Evolutionary conservation across 73 alveolate genomes (phyloP).

Genomic region (Paramecium octaurelia): DNA sequence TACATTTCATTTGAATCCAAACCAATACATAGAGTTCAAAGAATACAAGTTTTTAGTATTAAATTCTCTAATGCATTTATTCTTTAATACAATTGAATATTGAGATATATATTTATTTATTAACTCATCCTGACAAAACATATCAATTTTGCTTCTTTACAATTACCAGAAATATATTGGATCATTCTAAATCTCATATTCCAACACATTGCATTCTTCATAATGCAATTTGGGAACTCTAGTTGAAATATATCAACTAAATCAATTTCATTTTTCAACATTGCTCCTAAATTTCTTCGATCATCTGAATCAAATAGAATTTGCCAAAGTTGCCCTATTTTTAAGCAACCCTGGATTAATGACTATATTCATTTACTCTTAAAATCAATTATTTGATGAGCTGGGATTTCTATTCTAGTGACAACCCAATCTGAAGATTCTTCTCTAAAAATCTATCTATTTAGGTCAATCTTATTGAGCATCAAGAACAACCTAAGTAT

Average conservation of each 20-base stretch:
- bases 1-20: constrained; percentile 50
- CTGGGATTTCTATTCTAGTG: constrained; percentile 19
- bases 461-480: constrained; percentile 87
- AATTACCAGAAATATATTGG: constrained; percentile 82
- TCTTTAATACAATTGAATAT: constrained; percentile 71
- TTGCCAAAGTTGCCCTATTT: constrained; percentile 49
- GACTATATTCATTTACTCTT: constrained; percentile 68
- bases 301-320: constrained; percentile 80
- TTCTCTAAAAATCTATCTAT: constrained; percentile 74
- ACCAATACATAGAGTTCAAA: constrained; percentile 73
- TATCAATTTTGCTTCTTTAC: constrained; percentile 61
- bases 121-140: constrained; percentile 72
- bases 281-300: constrained; percentile 66
- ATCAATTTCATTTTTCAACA: constrained; percentile 75
- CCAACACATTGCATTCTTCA: constrained; percentile 75
- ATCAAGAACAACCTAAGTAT: constrained; percentile 83
- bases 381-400: constrained; percentile 45
- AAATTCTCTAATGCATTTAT: constrained; percentile 66
- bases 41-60: constrained; percentile 76
- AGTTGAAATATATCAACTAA: constrained; percentile 79
- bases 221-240: not conserved
- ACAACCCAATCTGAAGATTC: too few species aligned
- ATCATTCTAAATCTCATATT: constrained; percentile 80
- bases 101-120: constrained; percentile 66
- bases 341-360: not conserved